These are phyloP conservation scores for Aciculoconidium aculeatum DNA, from an alignment of 805 yeast genomes.

Conservation along the genomic window DNA sequence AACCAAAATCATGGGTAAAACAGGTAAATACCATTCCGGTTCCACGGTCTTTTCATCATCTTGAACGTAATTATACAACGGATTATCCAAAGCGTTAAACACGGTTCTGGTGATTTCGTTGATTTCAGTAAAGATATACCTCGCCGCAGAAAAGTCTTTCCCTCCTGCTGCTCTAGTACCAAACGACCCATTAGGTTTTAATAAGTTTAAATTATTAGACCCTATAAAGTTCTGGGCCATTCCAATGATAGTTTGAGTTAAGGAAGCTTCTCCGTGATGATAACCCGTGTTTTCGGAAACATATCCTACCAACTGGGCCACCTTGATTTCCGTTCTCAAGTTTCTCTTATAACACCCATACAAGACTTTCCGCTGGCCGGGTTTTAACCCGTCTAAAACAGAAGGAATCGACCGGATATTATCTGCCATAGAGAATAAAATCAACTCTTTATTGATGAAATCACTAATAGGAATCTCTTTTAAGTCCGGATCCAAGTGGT, in stretches of 20 bases:
- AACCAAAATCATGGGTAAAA: constrained; percentile 90
- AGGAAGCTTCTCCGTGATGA: constrained; percentile 91
- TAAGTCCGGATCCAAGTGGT: constrained; percentile 76
- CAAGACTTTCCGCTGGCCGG: constrained; percentile 92
- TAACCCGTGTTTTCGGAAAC: constrained; percentile 86
- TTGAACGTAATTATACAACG: constrained; percentile 70
- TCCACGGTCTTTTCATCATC: constrained; percentile 94
- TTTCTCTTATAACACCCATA: constrained; percentile 84
- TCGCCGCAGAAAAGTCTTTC: constrained; percentile 96
- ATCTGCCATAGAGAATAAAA: constrained; percentile 94
- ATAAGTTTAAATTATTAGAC: constrained; percentile 75
- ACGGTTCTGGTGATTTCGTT: constrained; percentile 68
- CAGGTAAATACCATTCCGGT: constrained; percentile 92
- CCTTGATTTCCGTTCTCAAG: constrained; percentile 72
- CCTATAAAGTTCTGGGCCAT: constrained; percentile 95
- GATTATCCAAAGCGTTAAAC: constrained; percentile 75
- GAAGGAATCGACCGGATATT: constrained; percentile 93
- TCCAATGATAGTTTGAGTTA: constrained; percentile 86
- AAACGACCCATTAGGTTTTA: constrained; percentile 90
- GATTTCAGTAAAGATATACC: constrained; percentile 89
- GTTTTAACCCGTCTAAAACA: constrained; percentile 90
- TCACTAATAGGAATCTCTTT: constrained; percentile 82
- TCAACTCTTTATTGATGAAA: constrained; percentile 90
- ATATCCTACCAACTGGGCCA: constrained; percentile 85
- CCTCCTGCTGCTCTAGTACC: constrained; percentile 97